Base-by-base conservation (phyloP, 305 asterid genomes). In the Fraxinus sp. region DNA sequence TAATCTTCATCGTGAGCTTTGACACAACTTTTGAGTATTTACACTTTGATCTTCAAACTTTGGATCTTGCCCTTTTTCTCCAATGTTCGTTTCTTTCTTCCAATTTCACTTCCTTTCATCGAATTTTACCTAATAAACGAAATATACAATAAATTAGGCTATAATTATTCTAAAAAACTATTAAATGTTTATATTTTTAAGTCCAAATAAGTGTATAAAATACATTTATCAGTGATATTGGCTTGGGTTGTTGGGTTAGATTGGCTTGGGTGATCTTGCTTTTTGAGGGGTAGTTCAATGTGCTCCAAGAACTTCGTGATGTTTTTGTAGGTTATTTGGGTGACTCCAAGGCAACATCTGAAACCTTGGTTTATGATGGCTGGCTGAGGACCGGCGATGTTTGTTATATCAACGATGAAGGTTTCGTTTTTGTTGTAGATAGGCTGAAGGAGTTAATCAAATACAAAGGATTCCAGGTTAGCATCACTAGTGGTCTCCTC, bases 381-480 rank as follows among this genome's bases (percentile, higher is more conserved):
- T 91, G 93, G 94, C 66, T 89, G 83, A 87, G 85, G 74, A 91
- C 91, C 7, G 94, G 94, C 2, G 94, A 91, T 82, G 72, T 91
- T 16, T 89, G 92, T 75, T 89, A 87, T 41, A 76, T 91, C 11
- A 87, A 91, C 36, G 81, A 82, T 22, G 86, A 88, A 62, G 94
- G 92, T 35, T 86, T 81, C 76, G 88, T 89, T 77, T 88, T 83
- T 49, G 90, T 91, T 35, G 85, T 91, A 46, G 94, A 91, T 74
- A 83, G 94, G 84, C 83, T 91, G 5, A 91, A 91, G 79, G 93
- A 91, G 81, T 74, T 89, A 68, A 89, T 91, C 84, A 91, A 91
- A 82, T 91, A 91, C 81, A 91, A 91, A 84, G 94, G 93, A 22
- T 89, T 87, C 80, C 93, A 91, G 94, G 94, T 91, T 76, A 71